Conservation (phyloP, 108 stramenopile species). For the Tribonema minus region DNA sequence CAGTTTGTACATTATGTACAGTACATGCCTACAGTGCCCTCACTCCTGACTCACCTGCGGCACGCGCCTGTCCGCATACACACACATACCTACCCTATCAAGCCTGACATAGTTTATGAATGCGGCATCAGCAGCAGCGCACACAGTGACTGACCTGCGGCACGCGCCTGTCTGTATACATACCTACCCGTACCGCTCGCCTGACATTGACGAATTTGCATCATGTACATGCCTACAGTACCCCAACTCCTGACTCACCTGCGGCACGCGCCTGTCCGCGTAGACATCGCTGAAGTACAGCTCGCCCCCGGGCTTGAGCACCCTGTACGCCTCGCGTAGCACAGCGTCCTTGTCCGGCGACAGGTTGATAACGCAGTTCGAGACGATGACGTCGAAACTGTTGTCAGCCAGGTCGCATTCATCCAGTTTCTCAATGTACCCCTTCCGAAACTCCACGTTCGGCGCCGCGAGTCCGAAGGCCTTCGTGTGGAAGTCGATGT, state of each 20-base stretch:
- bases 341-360: conserved; percentile 83
- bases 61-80: conserved; percentile 77
- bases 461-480: conserved; percentile 66
- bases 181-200: too few species aligned
- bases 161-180: too few species aligned
- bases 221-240: too few species aligned
- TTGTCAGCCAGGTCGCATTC: conserved; percentile 63
- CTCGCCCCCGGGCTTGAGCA: conserved; percentile 86
- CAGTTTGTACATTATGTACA: too few species aligned
- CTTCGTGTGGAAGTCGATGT: conserved; percentile 67
- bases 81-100: too few species aligned
- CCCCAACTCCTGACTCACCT: conserved; percentile 59
- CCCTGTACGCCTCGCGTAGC: conserved; percentile 65
- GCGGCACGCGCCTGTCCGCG: conserved; percentile 75
- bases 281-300: conserved; percentile 91
- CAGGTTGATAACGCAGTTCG: conserved; percentile 91
- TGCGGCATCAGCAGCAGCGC: too few species aligned
- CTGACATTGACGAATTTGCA: too few species aligned
- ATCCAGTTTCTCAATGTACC: conserved; percentile 74
- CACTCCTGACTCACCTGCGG: too few species aligned
- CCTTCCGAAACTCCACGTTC: conserved; percentile 77
- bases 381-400: conserved; percentile 80
- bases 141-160: too few species aligned
- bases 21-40: too few species aligned
- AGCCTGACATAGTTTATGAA: too few species aligned